Conservation (phyloP, 768 basidiomycete genomes). For the Lanmaoa rubissima region DNA sequence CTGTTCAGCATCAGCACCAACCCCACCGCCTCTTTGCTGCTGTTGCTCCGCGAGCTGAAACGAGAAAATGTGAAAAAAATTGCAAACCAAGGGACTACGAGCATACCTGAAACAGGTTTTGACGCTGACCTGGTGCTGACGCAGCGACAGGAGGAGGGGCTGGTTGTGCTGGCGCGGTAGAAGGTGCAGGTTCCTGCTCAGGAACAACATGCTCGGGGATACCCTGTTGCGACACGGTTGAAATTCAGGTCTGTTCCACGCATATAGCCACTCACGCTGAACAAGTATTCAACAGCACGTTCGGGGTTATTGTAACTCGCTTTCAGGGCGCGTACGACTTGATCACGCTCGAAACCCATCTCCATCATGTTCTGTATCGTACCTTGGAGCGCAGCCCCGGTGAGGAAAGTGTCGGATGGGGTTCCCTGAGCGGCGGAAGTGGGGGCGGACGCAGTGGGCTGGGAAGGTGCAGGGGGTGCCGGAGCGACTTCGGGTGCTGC, state of each 20-base stretch:
- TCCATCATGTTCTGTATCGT: conserved; percentile 83
- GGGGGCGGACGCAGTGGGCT: conserved; percentile 31
- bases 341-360: conserved; percentile 91
- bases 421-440: conserved; percentile 30
- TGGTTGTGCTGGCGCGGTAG: conserved; percentile 45
- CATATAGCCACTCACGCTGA: conserved; percentile 60
- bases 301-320: conserved; percentile 98
- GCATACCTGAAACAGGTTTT: conserved; percentile 84
- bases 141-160: conserved; percentile 38
- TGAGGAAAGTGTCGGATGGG: conserved; percentile 56
- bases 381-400: conserved; percentile 71
- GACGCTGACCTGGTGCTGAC: conserved; percentile 46
- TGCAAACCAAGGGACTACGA: not conserved
- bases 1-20: conserved; percentile 25
- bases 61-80: not conserved
- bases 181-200: conserved; percentile 27
- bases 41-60: conserved; percentile 67
- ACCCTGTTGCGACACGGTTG: conserved; percentile 48
- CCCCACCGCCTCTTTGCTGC: conserved; percentile 27
- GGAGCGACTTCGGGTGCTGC: conserved; percentile 33
- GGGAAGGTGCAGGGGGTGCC: conserved; percentile 34
- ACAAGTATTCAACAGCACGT: conserved; percentile 95
- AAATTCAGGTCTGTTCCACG: conserved; percentile 1
- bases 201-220: conserved; percentile 67
- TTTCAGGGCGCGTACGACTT: conserved; percentile 80